Conservation (phyloP, 2,329 filamentous ascomycete genomes). For the Curvularia hawaiiensis region DNA sequence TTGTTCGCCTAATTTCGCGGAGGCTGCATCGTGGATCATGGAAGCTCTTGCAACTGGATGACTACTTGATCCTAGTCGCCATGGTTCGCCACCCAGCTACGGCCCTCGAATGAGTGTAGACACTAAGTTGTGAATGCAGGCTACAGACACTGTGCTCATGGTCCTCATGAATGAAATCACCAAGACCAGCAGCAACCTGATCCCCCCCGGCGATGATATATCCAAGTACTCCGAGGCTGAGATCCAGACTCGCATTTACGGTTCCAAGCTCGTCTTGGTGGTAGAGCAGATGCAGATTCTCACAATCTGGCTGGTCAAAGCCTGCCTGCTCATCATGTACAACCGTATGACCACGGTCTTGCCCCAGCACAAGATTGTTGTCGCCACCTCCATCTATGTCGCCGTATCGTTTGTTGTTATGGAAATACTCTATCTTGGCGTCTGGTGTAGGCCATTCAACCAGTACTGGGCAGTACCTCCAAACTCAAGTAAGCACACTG, state of each 20-base stretch:
- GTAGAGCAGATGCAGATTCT: conserved; percentile 60
- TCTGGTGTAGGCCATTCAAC: conserved; percentile 60
- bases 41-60: conserved; percentile 43
- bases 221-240: conserved; percentile 44
- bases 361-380: conserved; percentile 45
- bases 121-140: conserved; percentile 22
- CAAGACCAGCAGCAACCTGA: conserved; percentile 43
- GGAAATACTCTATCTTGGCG: conserved; percentile 57
- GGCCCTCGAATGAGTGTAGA: background rate
- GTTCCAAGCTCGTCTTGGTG: conserved; percentile 61
- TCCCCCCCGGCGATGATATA: conserved; percentile 40
- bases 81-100: conserved; percentile 33
- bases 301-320: conserved; percentile 59
- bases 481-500: conserved; percentile 30
- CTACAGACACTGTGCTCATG: conserved; percentile 43
- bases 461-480: conserved; percentile 60
- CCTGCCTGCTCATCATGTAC: conserved; percentile 61
- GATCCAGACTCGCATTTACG: conserved; percentile 52
- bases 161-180: conserved; percentile 41
- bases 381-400: conserved; percentile 53
- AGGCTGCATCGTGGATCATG: conserved; percentile 39
- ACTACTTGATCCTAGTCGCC: conserved; percentile 43
- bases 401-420: conserved; percentile 52
- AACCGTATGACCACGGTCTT: conserved; percentile 51
- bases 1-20: conserved; percentile 36